Conservation (phyloP, 2,329 filamentous ascomycete species). For the Alternaria arborescens region DNA sequence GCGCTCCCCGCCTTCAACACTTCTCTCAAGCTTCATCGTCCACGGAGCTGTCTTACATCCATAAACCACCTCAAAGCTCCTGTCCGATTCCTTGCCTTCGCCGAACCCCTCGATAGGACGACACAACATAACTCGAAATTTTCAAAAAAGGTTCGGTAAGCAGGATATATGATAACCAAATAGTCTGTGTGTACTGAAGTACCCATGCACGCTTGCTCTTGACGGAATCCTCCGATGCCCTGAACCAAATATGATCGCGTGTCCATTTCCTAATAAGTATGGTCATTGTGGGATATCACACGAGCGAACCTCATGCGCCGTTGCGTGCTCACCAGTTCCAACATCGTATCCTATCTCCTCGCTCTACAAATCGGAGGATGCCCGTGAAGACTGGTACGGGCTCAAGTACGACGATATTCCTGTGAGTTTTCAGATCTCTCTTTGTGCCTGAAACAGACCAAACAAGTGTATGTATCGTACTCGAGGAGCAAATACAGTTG, state of each 20-base stretch:
- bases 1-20: not conserved
- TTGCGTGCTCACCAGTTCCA: not conserved
- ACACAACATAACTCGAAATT: not conserved
- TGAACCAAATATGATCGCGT: not conserved
- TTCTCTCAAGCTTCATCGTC: not conserved
- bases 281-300: not conserved
- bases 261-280: not conserved
- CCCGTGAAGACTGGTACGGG: not conserved
- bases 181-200: too few species aligned
- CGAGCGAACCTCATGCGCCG: not conserved
- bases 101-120: not conserved
- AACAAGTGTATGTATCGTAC: not conserved
- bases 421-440: not conserved
- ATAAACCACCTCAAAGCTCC: too few species aligned
- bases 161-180: too few species aligned
- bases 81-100: not conserved
- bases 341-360: not conserved
- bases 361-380: not conserved
- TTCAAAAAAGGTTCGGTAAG: too few species aligned
- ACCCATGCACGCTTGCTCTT: too few species aligned
- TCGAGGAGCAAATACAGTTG: not conserved
- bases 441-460: not conserved
- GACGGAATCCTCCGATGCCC: not conserved
- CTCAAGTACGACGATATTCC: not conserved
- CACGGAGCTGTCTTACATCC: not conserved